Conservation (phyloP, 352 stramenopile genomes). For the Pythium chondricola region DNA sequence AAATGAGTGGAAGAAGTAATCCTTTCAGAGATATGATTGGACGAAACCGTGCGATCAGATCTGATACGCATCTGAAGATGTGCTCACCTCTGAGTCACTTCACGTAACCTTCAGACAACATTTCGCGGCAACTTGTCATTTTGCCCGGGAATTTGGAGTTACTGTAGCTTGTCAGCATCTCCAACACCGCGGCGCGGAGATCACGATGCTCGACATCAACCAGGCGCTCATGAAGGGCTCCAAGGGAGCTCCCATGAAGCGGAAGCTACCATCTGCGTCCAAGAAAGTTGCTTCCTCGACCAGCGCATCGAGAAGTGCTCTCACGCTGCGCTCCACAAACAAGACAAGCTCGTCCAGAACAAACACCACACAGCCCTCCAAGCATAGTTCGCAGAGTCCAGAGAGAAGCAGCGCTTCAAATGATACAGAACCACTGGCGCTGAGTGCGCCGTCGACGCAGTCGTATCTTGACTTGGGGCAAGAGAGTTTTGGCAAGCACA, state of each 20-base stretch:
- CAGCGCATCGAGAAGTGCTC: neutral
- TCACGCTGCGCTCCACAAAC: conserved; percentile 6
- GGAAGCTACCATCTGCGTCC: conserved; percentile 20
- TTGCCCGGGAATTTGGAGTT: neutral
- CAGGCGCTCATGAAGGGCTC: conserved; percentile 38
- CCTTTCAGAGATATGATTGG: no score
- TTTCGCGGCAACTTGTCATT: no score
- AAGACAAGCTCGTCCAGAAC: neutral
- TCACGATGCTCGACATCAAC: conserved; percentile 28
- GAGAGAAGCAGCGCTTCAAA: neutral
- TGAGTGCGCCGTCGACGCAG: conserved; percentile 27
- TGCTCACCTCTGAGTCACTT: no score
- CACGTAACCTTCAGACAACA: no score
- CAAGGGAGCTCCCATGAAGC: conserved; percentile 29
- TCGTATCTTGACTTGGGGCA: conserved; percentile 75
- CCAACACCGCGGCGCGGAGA: no score
- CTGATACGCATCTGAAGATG: no score
- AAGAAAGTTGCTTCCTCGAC: conserved; percentile 9
- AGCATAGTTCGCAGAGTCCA: no score
- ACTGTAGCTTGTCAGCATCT: no score
- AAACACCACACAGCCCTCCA: neutral
- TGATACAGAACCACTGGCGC: conserved; percentile 1
- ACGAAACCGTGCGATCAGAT: no score
- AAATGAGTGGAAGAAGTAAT: no score
- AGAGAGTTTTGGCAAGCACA: conserved; percentile 55